phyloP scores from a whole-genome alignment of 345 rosid genomes.

The Euphorbia tirucalli region DNA sequence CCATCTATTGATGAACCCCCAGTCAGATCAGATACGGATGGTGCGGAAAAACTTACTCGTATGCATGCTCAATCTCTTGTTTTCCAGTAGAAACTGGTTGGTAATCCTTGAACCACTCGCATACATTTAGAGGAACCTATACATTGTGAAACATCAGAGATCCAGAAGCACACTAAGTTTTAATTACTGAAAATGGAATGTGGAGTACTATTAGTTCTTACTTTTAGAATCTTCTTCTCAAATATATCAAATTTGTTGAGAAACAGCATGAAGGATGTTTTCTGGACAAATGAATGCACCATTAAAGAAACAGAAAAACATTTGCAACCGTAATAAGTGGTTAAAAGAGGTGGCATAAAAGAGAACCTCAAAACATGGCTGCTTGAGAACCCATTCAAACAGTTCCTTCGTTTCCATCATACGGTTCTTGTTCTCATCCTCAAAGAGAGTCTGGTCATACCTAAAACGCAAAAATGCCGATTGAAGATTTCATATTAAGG shows the following conservation, averaged over 20 bases:
- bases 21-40: no score
- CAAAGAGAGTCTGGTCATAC: constrained; percentile 92
- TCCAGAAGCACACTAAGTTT: not conserved
- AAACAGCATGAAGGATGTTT: constrained; percentile 96
- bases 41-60: constrained; percentile 72
- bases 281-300: constrained; percentile 47
- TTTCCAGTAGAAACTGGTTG: constrained; percentile 83
- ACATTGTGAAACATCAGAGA: constrained; percentile 14
- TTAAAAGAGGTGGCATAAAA: not conserved
- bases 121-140: constrained; percentile 82
- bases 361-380: constrained; percentile 93
- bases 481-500: no score
- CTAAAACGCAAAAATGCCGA: constrained; percentile 35
- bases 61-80: constrained; percentile 93
- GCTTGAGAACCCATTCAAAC: constrained; percentile 96
- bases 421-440: constrained; percentile 84
- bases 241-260: constrained; percentile 95
- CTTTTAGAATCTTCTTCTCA: constrained; percentile 87
- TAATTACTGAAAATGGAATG: not conserved
- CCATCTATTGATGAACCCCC: no score
- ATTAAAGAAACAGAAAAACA: not conserved
- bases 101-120: constrained; percentile 96
- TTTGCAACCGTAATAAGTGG: not conserved
- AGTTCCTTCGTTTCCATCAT: constrained; percentile 95
- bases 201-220: constrained; percentile 32